phyloP scores from a whole-genome alignment of 2,329 filamentous ascomycete genomes.

The Hymenoscyphus fructigenus region DNA sequence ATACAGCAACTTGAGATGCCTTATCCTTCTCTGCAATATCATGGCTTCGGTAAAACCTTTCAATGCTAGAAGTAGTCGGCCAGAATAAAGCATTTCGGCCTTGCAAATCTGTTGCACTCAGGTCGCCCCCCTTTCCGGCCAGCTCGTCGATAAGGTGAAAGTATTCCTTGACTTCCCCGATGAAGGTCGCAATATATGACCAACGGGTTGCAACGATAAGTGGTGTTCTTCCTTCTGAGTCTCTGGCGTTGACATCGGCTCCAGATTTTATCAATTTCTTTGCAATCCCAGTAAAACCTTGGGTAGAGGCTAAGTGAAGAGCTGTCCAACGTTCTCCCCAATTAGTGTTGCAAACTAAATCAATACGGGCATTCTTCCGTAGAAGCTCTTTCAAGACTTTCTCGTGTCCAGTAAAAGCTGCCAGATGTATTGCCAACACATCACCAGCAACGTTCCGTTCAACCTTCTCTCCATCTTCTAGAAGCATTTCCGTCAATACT shows the following conservation, averaged over 20 bases:
- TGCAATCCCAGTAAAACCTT: background rate
- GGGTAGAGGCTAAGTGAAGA: background rate
- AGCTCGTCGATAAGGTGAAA: background rate
- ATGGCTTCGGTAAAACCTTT: too few relatives aligned
- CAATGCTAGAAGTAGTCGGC: too few relatives aligned
- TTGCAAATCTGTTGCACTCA: background rate
- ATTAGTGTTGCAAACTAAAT: background rate
- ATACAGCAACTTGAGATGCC: background rate
- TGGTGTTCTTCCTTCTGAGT: background rate
- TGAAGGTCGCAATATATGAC: background rate
- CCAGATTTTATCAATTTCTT: background rate
- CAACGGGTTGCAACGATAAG: background rate
- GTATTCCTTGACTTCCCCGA: background rate
- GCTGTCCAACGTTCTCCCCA: background rate
- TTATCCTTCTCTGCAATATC: too few relatives aligned
- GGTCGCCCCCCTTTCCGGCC: background rate
- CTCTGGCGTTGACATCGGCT: background rate
- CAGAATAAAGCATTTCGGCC: background rate
- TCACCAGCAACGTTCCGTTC: background rate
- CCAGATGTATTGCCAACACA: background rate
- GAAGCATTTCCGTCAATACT: background rate
- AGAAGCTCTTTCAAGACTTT: background rate
- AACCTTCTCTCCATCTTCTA: background rate
- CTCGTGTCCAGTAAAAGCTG: background rate
- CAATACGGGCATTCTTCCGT: background rate